phyloP scores from a whole-genome alignment of 2,329 filamentous ascomycete genomes.

The Hymenoscyphus repandus region DNA sequence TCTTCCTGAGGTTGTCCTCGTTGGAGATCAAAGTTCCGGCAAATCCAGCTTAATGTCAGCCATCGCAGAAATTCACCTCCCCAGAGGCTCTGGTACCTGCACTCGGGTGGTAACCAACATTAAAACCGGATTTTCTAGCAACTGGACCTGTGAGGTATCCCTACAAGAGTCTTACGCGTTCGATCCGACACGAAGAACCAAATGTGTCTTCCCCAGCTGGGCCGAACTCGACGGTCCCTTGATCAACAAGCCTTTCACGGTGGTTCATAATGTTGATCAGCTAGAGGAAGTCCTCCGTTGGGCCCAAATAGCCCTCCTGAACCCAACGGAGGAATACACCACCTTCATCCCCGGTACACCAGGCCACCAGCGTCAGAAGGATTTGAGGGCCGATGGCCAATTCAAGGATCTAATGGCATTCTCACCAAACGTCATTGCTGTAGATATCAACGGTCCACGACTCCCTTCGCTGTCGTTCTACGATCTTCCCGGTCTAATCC shows the following conservation, averaged over 20 bases:
- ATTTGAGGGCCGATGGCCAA: constrained; percentile 34
- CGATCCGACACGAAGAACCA: constrained; percentile 16
- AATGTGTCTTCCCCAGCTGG: constrained; percentile 58
- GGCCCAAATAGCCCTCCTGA: constrained; percentile 74
- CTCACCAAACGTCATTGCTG: constrained; percentile 72
- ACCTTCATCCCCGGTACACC: constrained; percentile 33
- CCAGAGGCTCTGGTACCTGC: constrained; percentile 66
- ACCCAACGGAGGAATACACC: constrained; percentile 50
- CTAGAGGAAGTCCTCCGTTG: constrained; percentile 65
- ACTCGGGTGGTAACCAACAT: constrained; percentile 80
- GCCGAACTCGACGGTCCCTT: constrained; percentile 33
- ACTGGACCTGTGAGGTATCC: constrained; percentile 65
- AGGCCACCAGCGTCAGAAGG: constrained; percentile 12
- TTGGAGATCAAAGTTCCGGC: constrained; percentile 80
- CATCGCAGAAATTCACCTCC: constrained; percentile 65
- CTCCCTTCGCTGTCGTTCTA: constrained; percentile 76
- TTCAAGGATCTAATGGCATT: constrained; percentile 53
- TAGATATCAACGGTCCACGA: constrained; percentile 68
- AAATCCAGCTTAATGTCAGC: constrained; percentile 67
- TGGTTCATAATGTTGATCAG: constrained; percentile 52
- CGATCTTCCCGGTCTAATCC: constrained; percentile 79
- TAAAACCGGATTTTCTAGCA: constrained; percentile 48
- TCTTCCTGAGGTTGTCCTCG: constrained; percentile 73
- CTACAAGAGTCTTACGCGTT: constrained; percentile 62
- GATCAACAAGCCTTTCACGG: constrained; percentile 54